Evolutionary conservation across 2,329 filamentous ascomycete genomes (phyloP).

Genomic region (Neonectria magnoliae): DNA sequence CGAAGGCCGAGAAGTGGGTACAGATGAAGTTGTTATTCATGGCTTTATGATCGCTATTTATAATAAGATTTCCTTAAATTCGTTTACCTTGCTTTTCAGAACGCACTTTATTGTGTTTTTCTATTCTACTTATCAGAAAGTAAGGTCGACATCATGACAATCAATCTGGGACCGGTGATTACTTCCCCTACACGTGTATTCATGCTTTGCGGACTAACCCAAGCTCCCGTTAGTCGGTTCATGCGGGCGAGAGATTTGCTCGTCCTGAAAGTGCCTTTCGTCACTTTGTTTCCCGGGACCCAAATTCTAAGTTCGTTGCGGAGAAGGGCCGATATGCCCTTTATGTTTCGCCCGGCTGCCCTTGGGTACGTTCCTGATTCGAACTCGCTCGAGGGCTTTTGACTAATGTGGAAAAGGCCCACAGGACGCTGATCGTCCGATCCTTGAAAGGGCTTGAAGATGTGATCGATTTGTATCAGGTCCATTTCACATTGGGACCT

Average conservation of each 20-base stretch:
- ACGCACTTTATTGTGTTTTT: too few relatives aligned
- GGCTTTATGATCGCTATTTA: too few relatives aligned
- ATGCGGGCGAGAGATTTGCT: slow-evolving; percentile 61
- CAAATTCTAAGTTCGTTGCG: slow-evolving; percentile 63
- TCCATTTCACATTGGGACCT: slow-evolving; percentile 72
- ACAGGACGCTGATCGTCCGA: slow-evolving; percentile 77
- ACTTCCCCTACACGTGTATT: too few relatives aligned
- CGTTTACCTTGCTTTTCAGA: too few relatives aligned
- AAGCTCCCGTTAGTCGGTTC: slow-evolving; percentile 4
- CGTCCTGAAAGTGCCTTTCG: slow-evolving; percentile 66
- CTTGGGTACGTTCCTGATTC: slow-evolving; percentile 61
- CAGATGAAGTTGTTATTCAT: too few relatives aligned
- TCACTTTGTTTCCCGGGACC: slow-evolving; percentile 61
- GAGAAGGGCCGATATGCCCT: slow-evolving; percentile 70
- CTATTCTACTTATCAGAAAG: too few relatives aligned
- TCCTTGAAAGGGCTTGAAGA: slow-evolving; percentile 79
- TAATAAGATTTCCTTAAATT: too few relatives aligned
- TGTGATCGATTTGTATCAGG: slow-evolving; percentile 72
- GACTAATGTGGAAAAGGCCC: slow-evolving; percentile 59
- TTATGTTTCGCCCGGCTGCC: slow-evolving; percentile 69
- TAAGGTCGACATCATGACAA: neutral
- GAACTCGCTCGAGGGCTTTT: rapidly evolving
- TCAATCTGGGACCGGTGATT: slow-evolving; percentile 5
- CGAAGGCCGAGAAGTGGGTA: neutral
- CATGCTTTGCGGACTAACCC: too few relatives aligned